Conservation (phyloP, 768 basidiomycete genomes). For the Lactarius sanguifluus region DNA sequence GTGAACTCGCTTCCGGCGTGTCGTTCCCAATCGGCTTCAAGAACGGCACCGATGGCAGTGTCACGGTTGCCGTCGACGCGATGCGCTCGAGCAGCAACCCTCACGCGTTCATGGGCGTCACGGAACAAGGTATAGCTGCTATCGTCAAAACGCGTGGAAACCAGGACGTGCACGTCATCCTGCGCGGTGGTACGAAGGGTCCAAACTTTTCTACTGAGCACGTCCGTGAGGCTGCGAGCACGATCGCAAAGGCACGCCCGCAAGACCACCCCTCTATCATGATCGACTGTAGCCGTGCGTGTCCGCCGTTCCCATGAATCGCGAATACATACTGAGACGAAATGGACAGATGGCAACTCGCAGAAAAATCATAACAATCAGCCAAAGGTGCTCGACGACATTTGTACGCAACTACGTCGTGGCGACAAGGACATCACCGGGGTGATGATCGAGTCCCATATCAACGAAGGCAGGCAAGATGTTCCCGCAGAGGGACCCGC, state of each 20-base stretch:
- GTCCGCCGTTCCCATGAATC: neutral
- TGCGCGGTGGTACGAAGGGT: conserved; percentile 88
- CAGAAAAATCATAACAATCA: conserved; percentile 94
- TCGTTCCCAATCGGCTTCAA: conserved; percentile 99
- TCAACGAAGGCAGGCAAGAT: conserved; percentile 89
- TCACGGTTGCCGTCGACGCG: conserved; percentile 92
- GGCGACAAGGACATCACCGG: conserved; percentile 80
- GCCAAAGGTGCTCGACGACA: conserved; percentile 69
- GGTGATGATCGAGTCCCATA: conserved; percentile 96
- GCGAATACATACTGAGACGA: conserved; percentile 7
- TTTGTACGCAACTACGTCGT: conserved; percentile 70
- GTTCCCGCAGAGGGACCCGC: conserved; percentile 69
- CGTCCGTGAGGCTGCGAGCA: conserved; percentile 60
- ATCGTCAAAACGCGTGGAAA: conserved; percentile 79
- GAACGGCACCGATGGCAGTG: conserved; percentile 94
- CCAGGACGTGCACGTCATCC: conserved; percentile 89
- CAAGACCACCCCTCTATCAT: conserved; percentile 66
- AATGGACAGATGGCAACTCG: conserved; percentile 81
- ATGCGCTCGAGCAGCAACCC: conserved; percentile 91
- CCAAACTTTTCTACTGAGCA: conserved; percentile 83
- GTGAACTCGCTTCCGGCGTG: conserved; percentile 92
- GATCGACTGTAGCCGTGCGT: conserved; percentile 65
- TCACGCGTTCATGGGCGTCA: conserved; percentile 95
- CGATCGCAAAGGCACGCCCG: conserved; percentile 64
- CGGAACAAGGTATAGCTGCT: conserved; percentile 83